These are phyloP conservation scores for Pleurotus sapidus DNA, from an alignment of 768 basidiomycete species.

Conservation along the genomic window DNA sequence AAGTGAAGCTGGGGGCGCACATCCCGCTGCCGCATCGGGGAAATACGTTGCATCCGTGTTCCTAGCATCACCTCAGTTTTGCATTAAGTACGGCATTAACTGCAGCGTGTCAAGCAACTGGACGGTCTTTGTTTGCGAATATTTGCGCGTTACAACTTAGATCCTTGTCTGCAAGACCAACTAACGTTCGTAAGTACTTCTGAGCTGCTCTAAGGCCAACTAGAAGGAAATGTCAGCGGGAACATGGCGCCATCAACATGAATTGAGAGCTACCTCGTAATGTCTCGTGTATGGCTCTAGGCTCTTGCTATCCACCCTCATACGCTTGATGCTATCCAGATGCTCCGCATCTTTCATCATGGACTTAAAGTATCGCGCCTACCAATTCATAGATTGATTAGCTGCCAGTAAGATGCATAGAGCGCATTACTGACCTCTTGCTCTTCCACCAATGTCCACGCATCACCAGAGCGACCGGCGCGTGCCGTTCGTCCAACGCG, in stretches of 20 bases:
- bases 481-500: conserved; percentile 95
- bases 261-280: conserved; percentile 59
- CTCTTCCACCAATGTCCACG: conserved; percentile 95
- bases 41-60: no score
- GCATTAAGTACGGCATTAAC: no score
- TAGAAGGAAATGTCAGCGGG: conserved; percentile 13
- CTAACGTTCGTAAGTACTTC: conserved; percentile 32
- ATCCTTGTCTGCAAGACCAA: no score
- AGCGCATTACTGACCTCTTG: conserved; percentile 60
- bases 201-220: conserved; percentile 36
- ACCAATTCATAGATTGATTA: conserved; percentile 1
- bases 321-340: conserved; percentile 61
- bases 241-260: neutral
- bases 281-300: conserved; percentile 47
- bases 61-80: no score
- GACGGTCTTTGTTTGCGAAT: no score
- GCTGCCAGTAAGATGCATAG: neutral
- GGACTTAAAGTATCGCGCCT: conserved; percentile 87
- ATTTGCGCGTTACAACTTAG: no score
- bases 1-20: no score
- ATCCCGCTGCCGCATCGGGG: no score
- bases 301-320: conserved; percentile 63
- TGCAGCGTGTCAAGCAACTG: no score
- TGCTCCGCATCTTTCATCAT: conserved; percentile 77
- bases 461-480: conserved; percentile 83